These are phyloP conservation scores for Epichloe coenophiala DNA, from an alignment of 2,329 filamentous ascomycete species.

Conservation along the genomic window DNA sequence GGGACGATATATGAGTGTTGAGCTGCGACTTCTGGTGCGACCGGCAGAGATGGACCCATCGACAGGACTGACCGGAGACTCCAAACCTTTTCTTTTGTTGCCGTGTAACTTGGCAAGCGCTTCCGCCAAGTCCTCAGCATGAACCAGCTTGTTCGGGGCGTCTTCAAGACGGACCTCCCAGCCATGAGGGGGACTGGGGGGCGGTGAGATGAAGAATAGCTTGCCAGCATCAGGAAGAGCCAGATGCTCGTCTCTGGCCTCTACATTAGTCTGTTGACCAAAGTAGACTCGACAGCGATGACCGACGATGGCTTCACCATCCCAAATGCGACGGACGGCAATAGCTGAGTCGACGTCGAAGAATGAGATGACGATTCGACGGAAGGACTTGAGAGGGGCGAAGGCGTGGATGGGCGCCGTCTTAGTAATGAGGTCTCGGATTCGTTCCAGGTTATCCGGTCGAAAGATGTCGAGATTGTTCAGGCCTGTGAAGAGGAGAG, in stretches of 20 bases:
- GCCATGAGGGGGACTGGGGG: slow-evolving; percentile 55
- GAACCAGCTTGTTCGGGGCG: slow-evolving; percentile 55
- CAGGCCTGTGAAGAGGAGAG: slow-evolving; percentile 72
- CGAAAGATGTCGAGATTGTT: slow-evolving; percentile 60
- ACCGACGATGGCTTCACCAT: slow-evolving; percentile 61
- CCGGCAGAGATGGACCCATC: slow-evolving; percentile 14
- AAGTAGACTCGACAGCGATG: slow-evolving; percentile 57
- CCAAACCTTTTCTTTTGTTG: slow-evolving; percentile 13
- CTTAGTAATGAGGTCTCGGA: slow-evolving; percentile 55
- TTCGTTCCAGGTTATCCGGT: slow-evolving; percentile 57
- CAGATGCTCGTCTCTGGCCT: slow-evolving; percentile 42
- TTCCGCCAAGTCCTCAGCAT: slow-evolving; percentile 55
- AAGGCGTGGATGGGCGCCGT: slow-evolving; percentile 66
- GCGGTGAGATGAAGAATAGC: slow-evolving; percentile 60
- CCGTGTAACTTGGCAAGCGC: slow-evolving; percentile 50
- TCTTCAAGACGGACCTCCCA: slow-evolving; percentile 58
- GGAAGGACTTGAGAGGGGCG: slow-evolving; percentile 70
- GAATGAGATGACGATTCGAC: slow-evolving; percentile 70
- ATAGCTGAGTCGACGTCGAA: slow-evolving; percentile 56
- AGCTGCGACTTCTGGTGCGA: slow-evolving; percentile 42
- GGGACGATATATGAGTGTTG: slow-evolving; percentile 53
- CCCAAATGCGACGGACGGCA: slow-evolving; percentile 56
- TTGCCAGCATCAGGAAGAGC: slow-evolving; percentile 56
- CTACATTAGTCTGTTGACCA: slow-evolving; percentile 46
- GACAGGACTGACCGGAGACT: slow-evolving; percentile 18